Percentiles rank a stretch among this genome's conserved stretches.
These are phyloP conservation scores for Puccinellia tenuiflora DNA, from an alignment of 176 grass and related monocot genomes.

Conservation along the genomic window DNA sequence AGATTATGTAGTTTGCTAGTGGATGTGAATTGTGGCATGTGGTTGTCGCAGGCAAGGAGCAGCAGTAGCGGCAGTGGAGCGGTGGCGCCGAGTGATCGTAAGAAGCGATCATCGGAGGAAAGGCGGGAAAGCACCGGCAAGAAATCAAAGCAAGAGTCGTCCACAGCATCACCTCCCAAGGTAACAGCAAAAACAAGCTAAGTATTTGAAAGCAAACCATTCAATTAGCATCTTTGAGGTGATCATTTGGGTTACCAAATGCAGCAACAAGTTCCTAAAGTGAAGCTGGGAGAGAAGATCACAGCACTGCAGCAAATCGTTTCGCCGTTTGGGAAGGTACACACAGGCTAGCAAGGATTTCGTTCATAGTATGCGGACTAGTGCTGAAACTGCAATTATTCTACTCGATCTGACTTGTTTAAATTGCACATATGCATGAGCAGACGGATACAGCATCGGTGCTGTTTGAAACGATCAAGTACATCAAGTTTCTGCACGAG, in stretches of 20 bases:
- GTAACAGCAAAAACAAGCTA: constrained; percentile 20
- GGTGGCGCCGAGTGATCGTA: constrained; percentile 35
- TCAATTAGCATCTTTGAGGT: constrained; percentile 4
- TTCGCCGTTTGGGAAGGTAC: constrained; percentile 93
- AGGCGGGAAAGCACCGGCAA: constrained; percentile 29
- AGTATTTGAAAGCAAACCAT: background rate
- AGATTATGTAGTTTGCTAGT: background rate
- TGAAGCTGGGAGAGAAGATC: constrained; percentile 84
- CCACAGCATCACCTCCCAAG: constrained; percentile 50
- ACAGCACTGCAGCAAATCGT: constrained; percentile 85
- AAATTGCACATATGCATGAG: background rate
- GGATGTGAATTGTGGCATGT: background rate
- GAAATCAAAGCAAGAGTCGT: constrained; percentile 49
- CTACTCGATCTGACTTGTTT: background rate
- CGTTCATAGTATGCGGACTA: background rate
- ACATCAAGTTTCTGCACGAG: constrained; percentile 86
- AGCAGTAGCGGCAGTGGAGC: constrained; percentile 30
- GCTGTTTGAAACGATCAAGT: constrained; percentile 77
- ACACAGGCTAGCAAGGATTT: background rate
- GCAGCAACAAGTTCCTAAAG: constrained; percentile 70
- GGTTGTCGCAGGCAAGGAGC: constrained; percentile 36
- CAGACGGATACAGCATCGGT: constrained; percentile 97
- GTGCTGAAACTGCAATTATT: background rate
- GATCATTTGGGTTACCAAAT: constrained; percentile 9
- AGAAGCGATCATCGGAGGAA: constrained; percentile 48